Percentiles rank a stretch among this genome's conserved stretches.
These are phyloP conservation scores for Purpureocillium lavendulum DNA, from an alignment of 2,329 filamentous ascomycete genomes.

Conservation along the genomic window DNA sequence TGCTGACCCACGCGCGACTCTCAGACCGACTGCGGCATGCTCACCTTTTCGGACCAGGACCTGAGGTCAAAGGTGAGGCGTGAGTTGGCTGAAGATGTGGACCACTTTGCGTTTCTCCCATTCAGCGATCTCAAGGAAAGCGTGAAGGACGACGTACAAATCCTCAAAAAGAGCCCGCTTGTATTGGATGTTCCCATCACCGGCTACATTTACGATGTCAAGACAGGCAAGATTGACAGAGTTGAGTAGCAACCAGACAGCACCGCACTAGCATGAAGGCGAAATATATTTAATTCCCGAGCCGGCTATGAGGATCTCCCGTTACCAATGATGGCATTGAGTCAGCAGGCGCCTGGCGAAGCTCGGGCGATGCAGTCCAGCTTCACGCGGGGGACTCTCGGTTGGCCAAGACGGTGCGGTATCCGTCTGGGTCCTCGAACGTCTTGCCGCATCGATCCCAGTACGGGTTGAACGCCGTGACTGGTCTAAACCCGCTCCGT, in stretches of 20 bases:
- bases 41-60: constrained; percentile 56
- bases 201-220: constrained; percentile 73
- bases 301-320: too few relatives aligned
- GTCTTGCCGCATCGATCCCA: constrained; percentile 36
- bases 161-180: constrained; percentile 49
- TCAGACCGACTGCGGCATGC: constrained; percentile 45
- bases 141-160: constrained; percentile 57
- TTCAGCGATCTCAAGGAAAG: constrained; percentile 57
- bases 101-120: constrained; percentile 52
- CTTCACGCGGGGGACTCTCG: constrained; percentile 7
- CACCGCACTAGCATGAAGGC: too few relatives aligned
- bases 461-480: constrained; percentile 32
- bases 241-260: constrained; percentile 9
- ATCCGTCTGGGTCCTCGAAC: constrained; percentile 36
- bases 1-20: neutral
- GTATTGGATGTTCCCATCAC: constrained; percentile 55
- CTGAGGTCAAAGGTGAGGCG: constrained; percentile 46
- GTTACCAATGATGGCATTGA: too few relatives aligned
- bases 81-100: constrained; percentile 47
- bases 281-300: too few relatives aligned
- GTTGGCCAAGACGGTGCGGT: constrained; percentile 31
- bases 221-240: constrained; percentile 50
- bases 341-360: too few relatives aligned
- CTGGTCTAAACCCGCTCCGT: constrained; percentile 20
- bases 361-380: too few relatives aligned